Evolutionary conservation across 164 flowering plant genomes (phyloP), one percentile per base, ranked within the genome.

Genomic region (Vitis rupestris): DNA sequence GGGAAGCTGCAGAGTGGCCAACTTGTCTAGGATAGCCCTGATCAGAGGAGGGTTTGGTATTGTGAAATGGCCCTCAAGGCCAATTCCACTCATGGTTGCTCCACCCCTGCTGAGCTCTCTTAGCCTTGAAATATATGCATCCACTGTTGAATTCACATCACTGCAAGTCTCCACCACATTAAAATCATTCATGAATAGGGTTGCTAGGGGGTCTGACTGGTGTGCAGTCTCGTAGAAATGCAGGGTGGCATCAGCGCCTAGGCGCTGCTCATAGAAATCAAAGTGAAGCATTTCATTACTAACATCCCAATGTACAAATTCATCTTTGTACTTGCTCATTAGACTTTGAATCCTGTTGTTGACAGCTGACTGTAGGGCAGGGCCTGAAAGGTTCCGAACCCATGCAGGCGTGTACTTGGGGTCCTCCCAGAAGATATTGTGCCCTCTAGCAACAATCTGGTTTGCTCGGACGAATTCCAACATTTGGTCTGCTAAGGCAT

Each of bases 361-460:
- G 0, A 95, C 97, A 0, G 94, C 98, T 6, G 70, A 59, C 51
- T 72, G 59, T 2, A 95, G 88, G 5, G 75, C 80, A 0, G 70
- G 9, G 7, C 81, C 80, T 1, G 90, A 78, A 8, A 95, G 90
- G 71, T 90, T 89, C 0, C 70, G 87, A 47, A 93, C 94, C 99
- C 99, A 93, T 10, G 79, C 19, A 1, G 99, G 99, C 0, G 79
- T 90, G 80, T 85, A 87, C 5, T 66, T 65, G 1, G 97, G 98
- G 72, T 88, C 88, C 73, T 95, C 99, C 99, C 99, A 95, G 78
- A 93, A 95, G 19, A 95, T 95, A 74, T 93, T 93, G 80, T 95
- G 98, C 19, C 98, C 99, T 72, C 99, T 83, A 1, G 80, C 83
- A 0, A 72, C 61, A 10, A 93, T 81, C 68, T 79, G 83, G 78